Conservation (phyloP, 2,329 filamentous ascomycete species). For the Zasmidium citrigriseum region DNA sequence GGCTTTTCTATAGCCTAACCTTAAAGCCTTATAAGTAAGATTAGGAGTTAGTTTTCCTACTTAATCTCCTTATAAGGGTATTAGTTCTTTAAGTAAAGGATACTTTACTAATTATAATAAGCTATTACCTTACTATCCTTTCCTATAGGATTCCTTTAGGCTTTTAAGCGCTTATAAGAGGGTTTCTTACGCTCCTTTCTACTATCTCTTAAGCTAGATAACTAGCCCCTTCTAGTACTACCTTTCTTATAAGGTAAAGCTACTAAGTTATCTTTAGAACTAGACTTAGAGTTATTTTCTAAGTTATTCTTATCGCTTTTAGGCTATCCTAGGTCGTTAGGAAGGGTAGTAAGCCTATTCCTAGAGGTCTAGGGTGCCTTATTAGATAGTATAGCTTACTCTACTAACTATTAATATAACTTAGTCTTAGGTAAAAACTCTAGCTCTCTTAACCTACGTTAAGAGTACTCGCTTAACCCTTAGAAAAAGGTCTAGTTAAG, state of each 20-base stretch:
- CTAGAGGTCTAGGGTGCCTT: background rate
- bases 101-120: constrained; percentile 2
- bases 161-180: constrained; percentile 4
- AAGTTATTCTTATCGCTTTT: background rate
- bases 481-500: background rate
- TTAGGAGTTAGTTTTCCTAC: background rate
- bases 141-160: background rate
- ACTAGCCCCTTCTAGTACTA: background rate
- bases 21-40: background rate
- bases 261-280: background rate
- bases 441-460: background rate
- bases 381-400: background rate
- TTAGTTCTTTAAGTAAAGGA: constrained; percentile 10
- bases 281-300: background rate
- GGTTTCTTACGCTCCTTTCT: background rate
- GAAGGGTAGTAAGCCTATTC: background rate
- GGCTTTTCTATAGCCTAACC: background rate
- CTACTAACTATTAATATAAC: background rate
- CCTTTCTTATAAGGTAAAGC: background rate
- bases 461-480: background rate
- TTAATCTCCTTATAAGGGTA: constrained; percentile 8
- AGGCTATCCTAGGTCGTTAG: background rate
- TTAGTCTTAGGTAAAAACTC: background rate
- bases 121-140: constrained; percentile 3
- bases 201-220: background rate